These are phyloP conservation scores for Lipomyces starkeyi DNA, from an alignment of 805 yeast genomes.

Conservation along the genomic window DNA sequence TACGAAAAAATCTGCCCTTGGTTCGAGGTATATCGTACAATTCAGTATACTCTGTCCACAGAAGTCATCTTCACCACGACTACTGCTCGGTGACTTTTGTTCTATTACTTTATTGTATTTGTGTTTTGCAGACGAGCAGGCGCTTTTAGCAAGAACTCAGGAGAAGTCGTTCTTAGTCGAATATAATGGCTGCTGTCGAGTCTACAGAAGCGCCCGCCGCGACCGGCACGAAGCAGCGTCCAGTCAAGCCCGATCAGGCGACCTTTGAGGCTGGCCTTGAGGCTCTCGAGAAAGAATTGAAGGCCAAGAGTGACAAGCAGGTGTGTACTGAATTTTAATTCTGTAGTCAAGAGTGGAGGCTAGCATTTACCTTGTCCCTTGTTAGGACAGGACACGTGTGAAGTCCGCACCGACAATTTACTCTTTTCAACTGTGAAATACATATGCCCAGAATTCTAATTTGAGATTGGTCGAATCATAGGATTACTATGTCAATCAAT, in stretches of 20 bases:
- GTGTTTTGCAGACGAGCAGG: not conserved
- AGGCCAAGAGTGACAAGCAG: conserved; percentile 38
- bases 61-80: not conserved
- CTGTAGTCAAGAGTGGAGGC: not conserved
- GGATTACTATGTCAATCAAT: conserved; percentile 31
- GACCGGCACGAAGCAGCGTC: conserved; percentile 18
- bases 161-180: not conserved
- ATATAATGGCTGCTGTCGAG: conserved; percentile 1
- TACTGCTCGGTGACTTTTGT: not conserved
- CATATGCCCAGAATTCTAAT: not conserved
- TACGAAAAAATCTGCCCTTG: not conserved
- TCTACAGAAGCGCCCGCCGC: conserved; percentile 7
- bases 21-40: not conserved
- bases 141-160: not conserved
- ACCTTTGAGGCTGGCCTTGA: conserved; percentile 34
- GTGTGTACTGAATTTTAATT: conserved; percentile 15
- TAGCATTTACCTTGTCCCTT: too few species aligned
- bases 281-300: conserved; percentile 37
- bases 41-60: not conserved
- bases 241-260: conserved; percentile 38
- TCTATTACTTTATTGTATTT: not conserved
- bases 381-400: conserved; percentile 2
- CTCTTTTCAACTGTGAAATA: not conserved
- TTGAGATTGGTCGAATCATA: not conserved
- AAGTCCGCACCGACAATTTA: not conserved